A percentile compares a stretch with the other conserved stretches of the same genome.
phyloP scores from a whole-genome alignment of 108 stramenopile species.

The Stephanodiscus triporus region DNA sequence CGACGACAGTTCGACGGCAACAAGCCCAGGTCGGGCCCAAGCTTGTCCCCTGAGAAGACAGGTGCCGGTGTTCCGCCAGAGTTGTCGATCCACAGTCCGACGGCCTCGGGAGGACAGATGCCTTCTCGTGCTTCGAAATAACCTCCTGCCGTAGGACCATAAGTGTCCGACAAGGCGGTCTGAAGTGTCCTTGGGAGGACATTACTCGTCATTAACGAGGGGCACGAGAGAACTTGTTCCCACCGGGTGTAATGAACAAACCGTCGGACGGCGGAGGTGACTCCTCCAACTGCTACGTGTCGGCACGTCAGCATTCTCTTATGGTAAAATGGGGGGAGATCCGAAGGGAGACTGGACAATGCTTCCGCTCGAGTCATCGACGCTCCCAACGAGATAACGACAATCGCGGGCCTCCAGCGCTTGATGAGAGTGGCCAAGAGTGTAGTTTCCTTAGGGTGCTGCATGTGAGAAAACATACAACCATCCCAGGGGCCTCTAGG shows the following conservation, averaged over 20 bases:
- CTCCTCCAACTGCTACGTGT: not conserved
- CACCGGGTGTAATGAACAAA: not conserved
- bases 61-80: not conserved
- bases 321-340: too few relatives aligned
- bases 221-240: not conserved
- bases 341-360: too few relatives aligned
- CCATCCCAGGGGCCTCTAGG: not conserved
- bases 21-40: not conserved
- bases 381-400: too few relatives aligned
- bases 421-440: too few relatives aligned
- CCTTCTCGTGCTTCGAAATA: not conserved
- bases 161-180: conserved; percentile 1
- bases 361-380: too few relatives aligned
- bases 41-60: not conserved
- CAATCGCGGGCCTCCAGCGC: too few relatives aligned
- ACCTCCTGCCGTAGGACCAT: not conserved
- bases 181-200: not conserved
- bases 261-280: not conserved
- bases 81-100: too few relatives aligned
- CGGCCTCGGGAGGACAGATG: not conserved
- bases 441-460: not conserved
- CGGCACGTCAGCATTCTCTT: not conserved
- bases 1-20: not conserved
- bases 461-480: not conserved
- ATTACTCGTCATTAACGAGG: not conserved